Percentiles rank a stretch among this genome's conserved stretches.
Evolutionary conservation across 805 yeast genomes (phyloP).

Genomic region (Kuraishia hungarica): DNA sequence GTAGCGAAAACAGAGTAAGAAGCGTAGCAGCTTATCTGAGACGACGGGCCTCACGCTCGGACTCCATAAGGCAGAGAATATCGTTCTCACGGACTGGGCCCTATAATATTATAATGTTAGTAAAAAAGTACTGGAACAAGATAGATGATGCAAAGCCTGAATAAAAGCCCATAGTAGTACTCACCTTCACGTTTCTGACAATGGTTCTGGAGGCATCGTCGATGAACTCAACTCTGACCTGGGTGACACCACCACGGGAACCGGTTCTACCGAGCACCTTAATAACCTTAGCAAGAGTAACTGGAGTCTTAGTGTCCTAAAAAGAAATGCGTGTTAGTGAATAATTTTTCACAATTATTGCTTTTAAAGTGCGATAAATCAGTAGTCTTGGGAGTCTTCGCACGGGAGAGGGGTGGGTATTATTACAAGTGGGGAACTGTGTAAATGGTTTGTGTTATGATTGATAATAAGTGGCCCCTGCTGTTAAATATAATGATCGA

Average conservation of each 20-base stretch:
- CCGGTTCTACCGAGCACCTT: slow-evolving; percentile 27
- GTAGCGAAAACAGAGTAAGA: neutral
- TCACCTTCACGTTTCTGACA: slow-evolving; percentile 36
- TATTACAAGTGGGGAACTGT: too few relatives aligned
- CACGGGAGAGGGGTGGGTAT: too few relatives aligned
- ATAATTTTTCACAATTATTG: too few relatives aligned
- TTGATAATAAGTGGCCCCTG: too few relatives aligned
- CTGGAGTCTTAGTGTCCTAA: slow-evolving; percentile 25
- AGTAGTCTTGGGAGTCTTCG: too few relatives aligned
- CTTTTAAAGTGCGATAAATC: too few relatives aligned
- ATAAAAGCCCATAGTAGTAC: neutral
- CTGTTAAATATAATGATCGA: too few relatives aligned
- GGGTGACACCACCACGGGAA: slow-evolving; percentile 34
- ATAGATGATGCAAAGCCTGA: too few relatives aligned
- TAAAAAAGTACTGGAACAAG: neutral
- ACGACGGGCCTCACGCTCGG: slow-evolving; percentile 26
- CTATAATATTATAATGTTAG: slow-evolving; percentile 4
- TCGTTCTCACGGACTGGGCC: slow-evolving; percentile 42
- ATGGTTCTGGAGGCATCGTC: slow-evolving; percentile 40
- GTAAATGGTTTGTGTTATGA: too few relatives aligned
- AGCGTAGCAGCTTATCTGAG: slow-evolving; percentile 15
- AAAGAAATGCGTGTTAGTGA: neutral
- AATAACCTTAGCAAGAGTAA: slow-evolving; percentile 24
- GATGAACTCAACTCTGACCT: slow-evolving; percentile 40
- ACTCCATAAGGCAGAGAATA: slow-evolving; percentile 25